Base-by-base conservation (phyloP, 179 eudicot genomes). In the Spinacia oleracea region DNA sequence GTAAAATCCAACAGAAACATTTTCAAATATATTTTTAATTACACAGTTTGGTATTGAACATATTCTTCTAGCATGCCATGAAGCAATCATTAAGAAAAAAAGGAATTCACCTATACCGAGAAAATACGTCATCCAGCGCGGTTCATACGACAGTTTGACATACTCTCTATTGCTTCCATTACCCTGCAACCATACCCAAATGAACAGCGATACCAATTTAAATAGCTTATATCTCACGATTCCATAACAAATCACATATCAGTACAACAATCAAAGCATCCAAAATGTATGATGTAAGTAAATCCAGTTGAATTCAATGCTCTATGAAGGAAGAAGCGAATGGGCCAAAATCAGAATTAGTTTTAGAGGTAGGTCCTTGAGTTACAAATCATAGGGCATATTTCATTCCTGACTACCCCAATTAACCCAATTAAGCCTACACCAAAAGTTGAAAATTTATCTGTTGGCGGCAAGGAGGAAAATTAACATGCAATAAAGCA, bases 81-180 rank as follows among this genome's bases (percentile, higher is more conserved):
- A 18, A 10, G 32, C 29, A 42, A 72, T 63, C 63, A 71, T 10
- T 63, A 79, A 76, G 35, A 34, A 42, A 9, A 58, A 72, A 60
- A 11, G 71, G 56, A 55, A 25, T 79, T 70, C 83, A 92, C 98
- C 98, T 87, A 87, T 80, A 75, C 97, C 93, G 76, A 78, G 78
- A 73, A 91, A 40, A 77, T 90, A 94, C 56, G 93, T 85, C 82
- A 90, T 72, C 96, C 96, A 88, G 56, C 93, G 89, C 27, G 98
- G 96, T 77, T 90, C 91, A 79, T 87, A 94, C 27, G 96, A 89
- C 48, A 94, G 73, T 78, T 88, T 87, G 63, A 92, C 96, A 72
- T 83, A 65, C 77, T 85, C 89, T 60, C 83, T 77, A 53, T 77
- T 78, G 64, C 72, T 80, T 34, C 76, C 73, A 76, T 12, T 25